These are phyloP conservation scores for Clavispora carvajalis DNA, from an alignment of 805 yeast genomes.

Conservation along the genomic window DNA sequence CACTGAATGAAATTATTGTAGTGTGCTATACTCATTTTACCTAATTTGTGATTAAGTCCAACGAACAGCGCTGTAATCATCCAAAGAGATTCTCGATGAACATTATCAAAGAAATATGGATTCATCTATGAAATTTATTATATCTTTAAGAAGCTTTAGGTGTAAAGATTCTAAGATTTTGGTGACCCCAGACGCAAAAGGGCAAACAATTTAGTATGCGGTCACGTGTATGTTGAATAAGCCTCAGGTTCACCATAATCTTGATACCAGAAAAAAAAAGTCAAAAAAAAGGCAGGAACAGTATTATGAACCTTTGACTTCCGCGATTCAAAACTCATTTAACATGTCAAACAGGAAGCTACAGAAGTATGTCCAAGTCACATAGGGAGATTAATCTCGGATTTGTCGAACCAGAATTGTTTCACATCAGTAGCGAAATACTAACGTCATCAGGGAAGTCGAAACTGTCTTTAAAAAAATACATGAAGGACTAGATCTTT, in stretches of 20 bases:
- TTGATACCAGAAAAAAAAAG: constrained; percentile 9
- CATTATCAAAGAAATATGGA: not conserved
- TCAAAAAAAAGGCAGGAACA: constrained; percentile 1
- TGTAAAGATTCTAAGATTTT: too few species aligned
- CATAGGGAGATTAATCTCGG: not conserved
- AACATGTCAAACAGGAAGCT: constrained; percentile 18
- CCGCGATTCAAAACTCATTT: not conserved
- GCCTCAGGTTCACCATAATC: not conserved
- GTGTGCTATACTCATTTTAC: not conserved
- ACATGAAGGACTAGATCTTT: constrained; percentile 41
- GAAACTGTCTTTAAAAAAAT: constrained; percentile 41
- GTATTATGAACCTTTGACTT: constrained; percentile 14
- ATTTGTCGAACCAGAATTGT: not conserved
- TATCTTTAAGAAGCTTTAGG: too few species aligned
- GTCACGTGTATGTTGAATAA: not conserved
- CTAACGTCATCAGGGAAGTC: constrained; percentile 28
- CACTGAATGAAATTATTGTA: not conserved
- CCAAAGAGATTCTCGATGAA: too few species aligned
- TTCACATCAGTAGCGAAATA: not conserved
- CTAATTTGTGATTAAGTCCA: too few species aligned
- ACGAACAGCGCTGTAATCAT: too few species aligned
- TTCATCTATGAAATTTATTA: not conserved
- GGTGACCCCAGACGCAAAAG: not conserved
- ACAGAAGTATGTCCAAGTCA: constrained; percentile 16
- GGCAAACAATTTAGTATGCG: not conserved